Evolutionary conservation across 768 basidiomycete genomes (phyloP).

Genomic region (Flagelloscypha sp.): DNA sequence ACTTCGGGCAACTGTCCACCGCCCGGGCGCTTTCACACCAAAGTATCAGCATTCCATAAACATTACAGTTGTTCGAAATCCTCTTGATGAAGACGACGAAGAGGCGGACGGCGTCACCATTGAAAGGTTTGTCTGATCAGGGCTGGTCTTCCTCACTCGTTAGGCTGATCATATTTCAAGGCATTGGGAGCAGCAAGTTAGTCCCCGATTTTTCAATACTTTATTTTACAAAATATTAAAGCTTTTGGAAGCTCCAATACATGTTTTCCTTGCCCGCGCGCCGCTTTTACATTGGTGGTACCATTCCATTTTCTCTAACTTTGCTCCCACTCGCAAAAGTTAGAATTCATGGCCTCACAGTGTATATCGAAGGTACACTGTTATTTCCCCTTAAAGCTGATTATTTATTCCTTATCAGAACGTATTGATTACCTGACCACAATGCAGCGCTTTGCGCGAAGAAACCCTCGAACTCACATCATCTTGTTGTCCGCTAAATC

Average conservation of each 20-base stretch:
- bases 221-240: no score
- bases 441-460: constrained; percentile 38
- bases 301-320: constrained; percentile 48
- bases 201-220: no score
- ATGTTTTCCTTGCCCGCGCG: constrained; percentile 41
- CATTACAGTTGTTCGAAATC: constrained; percentile 46
- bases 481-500: constrained; percentile 38
- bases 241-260: constrained; percentile 51
- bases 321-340: constrained; percentile 56
- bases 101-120: constrained; percentile 48
- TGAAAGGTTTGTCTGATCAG: no score
- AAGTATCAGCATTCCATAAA: constrained; percentile 47
- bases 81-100: constrained; percentile 53
- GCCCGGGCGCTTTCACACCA: constrained; percentile 47
- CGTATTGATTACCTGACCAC: constrained; percentile 48
- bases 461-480: constrained; percentile 38
- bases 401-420: constrained; percentile 26
- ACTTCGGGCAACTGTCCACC: constrained; percentile 52
- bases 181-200: constrained; percentile 68
- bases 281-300: constrained; percentile 50
- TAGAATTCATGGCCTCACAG: constrained; percentile 48
- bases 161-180: no score
- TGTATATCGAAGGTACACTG: constrained; percentile 50
- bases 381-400: background rate
- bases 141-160: no score